These are phyloP conservation scores for Simmondsia chinensis DNA, from an alignment of 148 eudicot genomes.

Conservation along the genomic window DNA sequence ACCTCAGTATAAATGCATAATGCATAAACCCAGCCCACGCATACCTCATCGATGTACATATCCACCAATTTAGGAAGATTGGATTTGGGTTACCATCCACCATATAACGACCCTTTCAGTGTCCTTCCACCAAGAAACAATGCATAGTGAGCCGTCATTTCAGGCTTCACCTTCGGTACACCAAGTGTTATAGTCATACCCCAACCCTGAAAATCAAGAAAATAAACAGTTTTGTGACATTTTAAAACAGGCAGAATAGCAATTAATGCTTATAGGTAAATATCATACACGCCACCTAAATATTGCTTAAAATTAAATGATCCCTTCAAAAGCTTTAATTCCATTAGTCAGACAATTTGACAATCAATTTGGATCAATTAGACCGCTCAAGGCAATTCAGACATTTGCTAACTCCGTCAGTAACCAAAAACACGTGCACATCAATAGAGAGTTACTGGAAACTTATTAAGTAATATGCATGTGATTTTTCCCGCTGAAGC, in stretches of 20 bases:
- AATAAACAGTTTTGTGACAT: neutral
- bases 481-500: no score
- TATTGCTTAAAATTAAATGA: no score
- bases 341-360: no score
- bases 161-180: slow-evolving; percentile 82
- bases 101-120: slow-evolving; percentile 73
- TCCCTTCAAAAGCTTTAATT: no score
- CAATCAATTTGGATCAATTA: no score
- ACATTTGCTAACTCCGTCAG: no score
- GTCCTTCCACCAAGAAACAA: slow-evolving; percentile 71
- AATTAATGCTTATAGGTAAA: no score
- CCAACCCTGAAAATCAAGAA: slow-evolving; percentile 60
- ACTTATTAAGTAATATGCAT: no score
- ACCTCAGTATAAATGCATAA: neutral
- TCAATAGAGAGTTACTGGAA: no score
- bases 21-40: neutral
- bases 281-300: no score
- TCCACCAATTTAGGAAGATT: slow-evolving; percentile 77
- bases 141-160: slow-evolving; percentile 69
- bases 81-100: slow-evolving; percentile 99
- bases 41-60: slow-evolving; percentile 71
- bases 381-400: no score
- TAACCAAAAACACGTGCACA: no score
- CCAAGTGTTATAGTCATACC: slow-evolving; percentile 92
- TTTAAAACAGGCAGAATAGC: neutral